Percentiles rank a stretch among this genome's conserved stretches.
Conservation (phyloP, 306 rosid species). For the Citrullus colocynthis region DNA sequence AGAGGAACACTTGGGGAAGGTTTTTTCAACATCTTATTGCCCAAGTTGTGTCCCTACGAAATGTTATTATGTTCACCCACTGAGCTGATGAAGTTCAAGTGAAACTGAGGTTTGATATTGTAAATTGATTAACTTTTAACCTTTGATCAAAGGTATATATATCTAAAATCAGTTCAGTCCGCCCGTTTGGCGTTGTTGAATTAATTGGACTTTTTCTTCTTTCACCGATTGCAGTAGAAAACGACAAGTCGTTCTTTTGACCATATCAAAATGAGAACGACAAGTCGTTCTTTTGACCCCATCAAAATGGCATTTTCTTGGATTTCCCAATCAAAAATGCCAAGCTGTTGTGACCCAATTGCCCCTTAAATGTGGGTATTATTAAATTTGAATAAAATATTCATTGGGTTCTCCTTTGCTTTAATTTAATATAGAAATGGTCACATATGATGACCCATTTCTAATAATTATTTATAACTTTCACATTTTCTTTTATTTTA, state of each 20-base stretch:
- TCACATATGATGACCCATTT: background rate
- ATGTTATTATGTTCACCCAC: background rate
- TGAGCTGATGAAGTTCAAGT: background rate
- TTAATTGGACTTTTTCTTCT: too few relatives aligned
- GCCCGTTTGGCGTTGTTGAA: too few relatives aligned
- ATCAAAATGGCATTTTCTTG: constrained; percentile 3
- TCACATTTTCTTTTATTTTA: background rate
- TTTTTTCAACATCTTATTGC: constrained; percentile 7
- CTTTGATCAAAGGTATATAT: too few relatives aligned
- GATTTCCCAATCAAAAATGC: background rate
- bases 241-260: too few relatives aligned
- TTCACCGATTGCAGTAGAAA: too few relatives aligned
- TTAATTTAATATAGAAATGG: background rate
- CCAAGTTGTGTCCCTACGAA: background rate
- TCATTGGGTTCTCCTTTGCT: background rate
- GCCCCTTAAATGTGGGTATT: background rate
- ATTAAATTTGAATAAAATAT: background rate
- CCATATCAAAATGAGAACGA: background rate
- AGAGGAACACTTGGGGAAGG: constrained; percentile 1
- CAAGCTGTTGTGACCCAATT: background rate
- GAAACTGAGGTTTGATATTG: constrained; percentile 1
- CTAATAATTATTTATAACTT: background rate
- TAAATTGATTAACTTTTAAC: background rate
- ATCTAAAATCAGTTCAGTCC: too few relatives aligned
- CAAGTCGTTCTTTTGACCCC: background rate